Evolutionary conservation across 78 protist genomes (phyloP).

Genomic region (Emiliania huxleyi): DNA sequence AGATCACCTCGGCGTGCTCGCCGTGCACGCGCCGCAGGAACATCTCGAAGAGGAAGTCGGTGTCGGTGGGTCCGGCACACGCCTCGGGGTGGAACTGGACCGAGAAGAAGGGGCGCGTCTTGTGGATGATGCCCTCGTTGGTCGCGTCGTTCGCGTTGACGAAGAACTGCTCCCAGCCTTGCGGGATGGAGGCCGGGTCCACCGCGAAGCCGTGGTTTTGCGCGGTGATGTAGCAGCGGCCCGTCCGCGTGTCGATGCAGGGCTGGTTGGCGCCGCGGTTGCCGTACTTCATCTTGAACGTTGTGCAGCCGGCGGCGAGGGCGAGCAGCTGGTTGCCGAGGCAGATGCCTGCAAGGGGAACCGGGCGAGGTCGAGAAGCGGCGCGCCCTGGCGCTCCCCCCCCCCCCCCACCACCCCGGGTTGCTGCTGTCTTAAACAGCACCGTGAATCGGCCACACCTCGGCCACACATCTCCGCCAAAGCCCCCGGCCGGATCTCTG

Average conservation of each 20-base stretch:
- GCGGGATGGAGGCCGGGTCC: slow-evolving; percentile 80
- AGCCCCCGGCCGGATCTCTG: too few relatives aligned
- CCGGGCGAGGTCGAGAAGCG: too few relatives aligned
- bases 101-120: slow-evolving; percentile 79
- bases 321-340: slow-evolving; percentile 92
- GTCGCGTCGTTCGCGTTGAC: slow-evolving; percentile 94
- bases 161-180: slow-evolving; percentile 84
- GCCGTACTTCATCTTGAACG: slow-evolving; percentile 91
- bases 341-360: slow-evolving; percentile 90
- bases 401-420: too few relatives aligned
- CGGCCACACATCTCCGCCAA: too few relatives aligned
- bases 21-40: slow-evolving; percentile 58
- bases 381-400: too few relatives aligned
- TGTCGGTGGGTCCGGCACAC: slow-evolving; percentile 91
- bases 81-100: slow-evolving; percentile 99
- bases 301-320: slow-evolving; percentile 74
- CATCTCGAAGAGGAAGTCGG: slow-evolving; percentile 87
- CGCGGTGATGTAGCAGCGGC: slow-evolving; percentile 83
- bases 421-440: too few relatives aligned
- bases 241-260: slow-evolving; percentile 57
- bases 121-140: slow-evolving; percentile 90
- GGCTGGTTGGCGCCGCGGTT: slow-evolving; percentile 97
- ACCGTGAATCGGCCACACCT: too few relatives aligned
- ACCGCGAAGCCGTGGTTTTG: slow-evolving; percentile 93
- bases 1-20: neutral